Conservation (phyloP, 192 early-diverging fungal genomes). For the Backusella mclennaniae region DNA sequence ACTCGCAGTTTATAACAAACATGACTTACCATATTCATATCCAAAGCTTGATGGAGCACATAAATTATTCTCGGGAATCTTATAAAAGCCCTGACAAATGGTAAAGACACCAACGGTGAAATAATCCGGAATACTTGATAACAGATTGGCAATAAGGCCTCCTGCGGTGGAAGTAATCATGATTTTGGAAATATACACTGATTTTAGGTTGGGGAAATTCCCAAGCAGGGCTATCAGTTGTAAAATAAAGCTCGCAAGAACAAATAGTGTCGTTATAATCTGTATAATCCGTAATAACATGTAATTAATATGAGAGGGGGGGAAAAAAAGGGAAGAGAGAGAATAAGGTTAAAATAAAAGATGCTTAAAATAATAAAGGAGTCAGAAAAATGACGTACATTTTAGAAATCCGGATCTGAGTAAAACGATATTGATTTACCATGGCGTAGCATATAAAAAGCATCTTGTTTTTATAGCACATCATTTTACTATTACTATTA, state of each 20-base stretch:
- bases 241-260: neutral
- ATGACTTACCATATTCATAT: neutral
- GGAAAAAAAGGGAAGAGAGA: neutral
- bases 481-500: too few species aligned
- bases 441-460: too few species aligned
- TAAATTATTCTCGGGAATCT: neutral
- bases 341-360: neutral
- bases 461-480: too few species aligned
- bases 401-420: neutral
- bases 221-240: neutral
- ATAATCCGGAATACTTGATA: neutral
- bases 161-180: neutral
- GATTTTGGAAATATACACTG: neutral
- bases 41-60: neutral
- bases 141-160: neutral
- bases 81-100: neutral
- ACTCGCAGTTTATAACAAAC: too few species aligned
- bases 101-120: neutral
- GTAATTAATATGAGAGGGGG: neutral
- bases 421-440: neutral
- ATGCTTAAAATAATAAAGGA: neutral
- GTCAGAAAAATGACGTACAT: neutral
- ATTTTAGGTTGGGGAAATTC: neutral
- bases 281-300: neutral
- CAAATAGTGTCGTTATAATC: neutral